A percentile compares a stretch with the other conserved stretches of the same genome.
phyloP scores from a whole-genome alignment of 768 basidiomycete species.

The Termitomyces sp. region DNA sequence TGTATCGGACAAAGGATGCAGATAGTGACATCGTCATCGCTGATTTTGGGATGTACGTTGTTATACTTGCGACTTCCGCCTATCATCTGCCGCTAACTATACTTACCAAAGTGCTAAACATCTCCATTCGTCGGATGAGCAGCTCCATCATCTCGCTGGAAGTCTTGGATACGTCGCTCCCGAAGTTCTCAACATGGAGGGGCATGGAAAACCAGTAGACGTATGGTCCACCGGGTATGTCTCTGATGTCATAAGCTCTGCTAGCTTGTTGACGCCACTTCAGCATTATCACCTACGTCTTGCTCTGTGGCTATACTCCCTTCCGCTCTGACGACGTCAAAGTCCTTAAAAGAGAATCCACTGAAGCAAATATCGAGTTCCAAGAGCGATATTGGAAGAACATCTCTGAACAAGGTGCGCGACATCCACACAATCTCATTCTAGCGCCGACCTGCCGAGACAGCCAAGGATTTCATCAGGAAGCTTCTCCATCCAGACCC shows the following conservation, averaged over 20 bases:
- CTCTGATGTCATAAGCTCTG: neutral
- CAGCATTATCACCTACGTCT: slow-evolving; percentile 92
- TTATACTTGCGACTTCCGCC: slow-evolving; percentile 20
- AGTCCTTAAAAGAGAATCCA: slow-evolving; percentile 79
- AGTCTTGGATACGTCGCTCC: slow-evolving; percentile 92
- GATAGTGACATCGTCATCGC: slow-evolving; percentile 90
- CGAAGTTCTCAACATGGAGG: slow-evolving; percentile 74
- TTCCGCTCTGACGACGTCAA: slow-evolving; percentile 82
- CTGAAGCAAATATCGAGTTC: slow-evolving; percentile 79
- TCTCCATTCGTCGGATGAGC: slow-evolving; percentile 64
- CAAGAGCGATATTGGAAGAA: slow-evolving; percentile 96
- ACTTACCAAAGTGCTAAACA: slow-evolving; percentile 65
- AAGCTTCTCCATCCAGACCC: slow-evolving; percentile 71
- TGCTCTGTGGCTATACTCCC: slow-evolving; percentile 93
- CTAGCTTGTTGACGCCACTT: neutral
- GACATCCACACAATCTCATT: neutral
- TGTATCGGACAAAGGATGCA: slow-evolving; percentile 74
- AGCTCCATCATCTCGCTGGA: slow-evolving; percentile 68
- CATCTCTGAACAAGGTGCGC: slow-evolving; percentile 67
- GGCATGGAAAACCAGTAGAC: slow-evolving; percentile 91
- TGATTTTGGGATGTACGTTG: slow-evolving; percentile 92
- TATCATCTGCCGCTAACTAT: neutral
- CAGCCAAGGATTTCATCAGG: slow-evolving; percentile 84
- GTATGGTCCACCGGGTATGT: slow-evolving; percentile 88
- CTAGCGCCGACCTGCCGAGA: neutral